Conservation (phyloP, 2,329 filamentous ascomycete genomes). For the Trichoderma citrinoviride region DNA sequence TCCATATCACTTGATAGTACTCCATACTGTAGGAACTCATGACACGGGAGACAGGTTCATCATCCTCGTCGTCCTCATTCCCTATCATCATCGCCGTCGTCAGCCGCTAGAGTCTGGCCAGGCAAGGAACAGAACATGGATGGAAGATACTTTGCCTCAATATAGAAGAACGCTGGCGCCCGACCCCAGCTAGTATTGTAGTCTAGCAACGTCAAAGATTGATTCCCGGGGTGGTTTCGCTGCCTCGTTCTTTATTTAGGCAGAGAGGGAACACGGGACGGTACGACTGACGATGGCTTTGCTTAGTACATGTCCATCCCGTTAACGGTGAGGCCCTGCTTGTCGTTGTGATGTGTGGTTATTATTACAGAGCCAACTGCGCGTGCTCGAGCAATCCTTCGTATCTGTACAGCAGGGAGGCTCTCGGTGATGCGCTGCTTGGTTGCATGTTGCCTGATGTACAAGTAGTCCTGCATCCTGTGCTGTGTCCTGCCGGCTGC, state of each 20-base stretch:
- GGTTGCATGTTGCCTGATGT: not conserved
- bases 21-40: not conserved
- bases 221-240: not conserved
- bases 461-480: not conserved
- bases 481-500: not conserved
- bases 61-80: not conserved
- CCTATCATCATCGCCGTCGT: not conserved
- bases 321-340: not conserved
- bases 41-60: not conserved
- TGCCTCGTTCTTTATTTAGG: not conserved
- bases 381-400: not conserved
- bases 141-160: not conserved
- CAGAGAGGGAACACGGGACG: not conserved
- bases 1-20: not conserved
- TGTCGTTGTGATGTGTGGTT: not conserved
- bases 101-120: constrained; percentile 6
- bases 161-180: not conserved
- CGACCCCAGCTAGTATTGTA: not conserved
- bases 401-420: not conserved
- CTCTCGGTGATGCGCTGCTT: not conserved
- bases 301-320: not conserved
- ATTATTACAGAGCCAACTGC: not conserved
- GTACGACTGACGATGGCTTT: not conserved
- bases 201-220: not conserved
- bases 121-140: not conserved